phyloP scores from a whole-genome alignment of 148 eudicot genomes.

The Polygonum maritimum region DNA sequence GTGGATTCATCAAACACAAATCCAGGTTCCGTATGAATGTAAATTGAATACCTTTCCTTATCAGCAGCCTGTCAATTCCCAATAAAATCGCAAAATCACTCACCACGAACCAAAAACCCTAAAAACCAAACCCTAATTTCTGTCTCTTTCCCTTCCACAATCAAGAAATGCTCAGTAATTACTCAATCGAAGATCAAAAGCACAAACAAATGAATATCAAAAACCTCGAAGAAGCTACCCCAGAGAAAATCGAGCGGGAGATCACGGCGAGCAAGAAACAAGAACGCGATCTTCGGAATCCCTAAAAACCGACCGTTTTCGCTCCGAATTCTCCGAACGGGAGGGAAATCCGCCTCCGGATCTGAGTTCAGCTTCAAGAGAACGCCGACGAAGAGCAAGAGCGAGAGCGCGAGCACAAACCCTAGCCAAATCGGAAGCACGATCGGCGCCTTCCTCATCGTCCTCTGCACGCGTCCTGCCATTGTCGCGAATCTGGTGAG shows the following conservation, averaged over 20 bases:
- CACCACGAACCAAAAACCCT: conserved; percentile 7
- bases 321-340: conserved; percentile 19
- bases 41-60: conserved; percentile 50
- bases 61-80: conserved; percentile 59
- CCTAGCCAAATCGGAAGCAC: conserved; percentile 16
- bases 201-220: not conserved
- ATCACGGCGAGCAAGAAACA: conserved; percentile 55
- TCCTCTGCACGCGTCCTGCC: conserved; percentile 27
- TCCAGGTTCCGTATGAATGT: conserved; percentile 85
- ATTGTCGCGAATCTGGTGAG: conserved; percentile 6
- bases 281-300: conserved; percentile 60
- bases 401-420: conserved; percentile 21
- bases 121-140: not conserved
- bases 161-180: not conserved
- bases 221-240: conserved; percentile 84
- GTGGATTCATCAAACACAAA: conserved; percentile 79
- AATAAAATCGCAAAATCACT: conserved; percentile 14
- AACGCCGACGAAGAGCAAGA: conserved; percentile 29
- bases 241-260: conserved; percentile 90
- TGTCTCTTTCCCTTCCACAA: not conserved
- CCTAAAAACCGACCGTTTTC: conserved; percentile 24
- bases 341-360: conserved; percentile 12
- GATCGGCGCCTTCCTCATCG: conserved; percentile 14
- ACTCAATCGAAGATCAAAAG: not conserved
- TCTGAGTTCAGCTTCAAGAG: conserved; percentile 27